A percentile compares a stretch with the other conserved stretches of the same genome.
Conservation (phyloP, 2,329 filamentous ascomycete species). For the Fusarium coffeatum region DNA sequence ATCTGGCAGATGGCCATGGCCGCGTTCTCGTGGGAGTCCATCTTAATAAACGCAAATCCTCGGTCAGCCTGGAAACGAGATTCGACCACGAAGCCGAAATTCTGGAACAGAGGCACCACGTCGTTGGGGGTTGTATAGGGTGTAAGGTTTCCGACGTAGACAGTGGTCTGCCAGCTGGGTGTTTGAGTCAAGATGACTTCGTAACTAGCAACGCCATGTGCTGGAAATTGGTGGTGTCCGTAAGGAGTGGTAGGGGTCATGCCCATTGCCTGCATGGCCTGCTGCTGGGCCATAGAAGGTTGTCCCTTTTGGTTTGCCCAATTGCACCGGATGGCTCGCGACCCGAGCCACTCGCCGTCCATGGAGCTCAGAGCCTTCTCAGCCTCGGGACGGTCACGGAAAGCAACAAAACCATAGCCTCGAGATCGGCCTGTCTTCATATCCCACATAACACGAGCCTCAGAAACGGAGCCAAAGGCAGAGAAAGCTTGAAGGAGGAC, state of each 20-base stretch:
- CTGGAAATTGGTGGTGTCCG: constrained; percentile 97
- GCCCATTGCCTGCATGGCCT: constrained; percentile 96
- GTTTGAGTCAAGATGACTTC: constrained; percentile 97
- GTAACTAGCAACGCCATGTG: constrained; percentile 95
- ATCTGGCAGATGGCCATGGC: constrained; percentile 98
- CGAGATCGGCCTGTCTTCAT: constrained; percentile 99
- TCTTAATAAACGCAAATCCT: constrained; percentile 98
- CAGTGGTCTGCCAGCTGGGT: constrained; percentile 97
- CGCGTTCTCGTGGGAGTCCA: constrained; percentile 98
- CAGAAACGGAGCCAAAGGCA: constrained; percentile 93
- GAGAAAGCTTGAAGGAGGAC: constrained; percentile 93
- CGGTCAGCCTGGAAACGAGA: constrained; percentile 98
- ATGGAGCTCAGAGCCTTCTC: constrained; percentile 97
- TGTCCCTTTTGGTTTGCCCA: constrained; percentile 99
- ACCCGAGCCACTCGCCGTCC: constrained; percentile 99
- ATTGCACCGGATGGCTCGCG: constrained; percentile 97
- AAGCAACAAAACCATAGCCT: constrained; percentile 97
- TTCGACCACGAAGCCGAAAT: constrained; percentile 97
- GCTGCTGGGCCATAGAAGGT: constrained; percentile 96
- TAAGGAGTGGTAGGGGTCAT: constrained; percentile 98
- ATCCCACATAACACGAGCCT: constrained; percentile 99
- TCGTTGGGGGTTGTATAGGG: constrained; percentile 98
- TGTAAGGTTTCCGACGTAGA: constrained; percentile 97
- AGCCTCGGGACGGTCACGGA: constrained; percentile 91
- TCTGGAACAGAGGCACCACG: constrained; percentile 96